These are phyloP conservation scores for Scutellaria baicalensis DNA, from an alignment of 257 asterid species.

Conservation along the genomic window DNA sequence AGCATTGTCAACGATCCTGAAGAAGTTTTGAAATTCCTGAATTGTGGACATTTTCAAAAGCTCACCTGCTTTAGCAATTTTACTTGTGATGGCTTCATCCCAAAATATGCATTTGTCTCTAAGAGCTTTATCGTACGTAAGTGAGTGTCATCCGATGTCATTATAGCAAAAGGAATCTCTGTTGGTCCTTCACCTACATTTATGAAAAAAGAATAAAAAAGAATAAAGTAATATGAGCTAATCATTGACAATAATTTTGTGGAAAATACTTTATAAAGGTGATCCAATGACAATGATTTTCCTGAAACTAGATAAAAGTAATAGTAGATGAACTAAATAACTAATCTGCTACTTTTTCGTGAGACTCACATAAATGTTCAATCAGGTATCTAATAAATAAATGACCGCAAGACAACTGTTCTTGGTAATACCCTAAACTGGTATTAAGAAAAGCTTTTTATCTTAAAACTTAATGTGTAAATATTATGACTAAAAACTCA, in stretches of 20 bases:
- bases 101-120: slow-evolving; percentile 77
- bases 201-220: not conserved
- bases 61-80: slow-evolving; percentile 87
- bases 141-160: slow-evolving; percentile 99
- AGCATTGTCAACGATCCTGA: not conserved
- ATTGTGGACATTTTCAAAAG: not conserved
- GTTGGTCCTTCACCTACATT: slow-evolving; percentile 54
- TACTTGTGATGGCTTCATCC: slow-evolving; percentile 87
- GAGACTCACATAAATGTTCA: not conserved
- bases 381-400: not conserved
- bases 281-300: not conserved
- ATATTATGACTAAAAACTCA: not conserved
- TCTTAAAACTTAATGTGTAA: not conserved
- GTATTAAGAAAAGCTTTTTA: not conserved
- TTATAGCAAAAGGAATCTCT: slow-evolving; percentile 84
- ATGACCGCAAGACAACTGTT: not conserved
- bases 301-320: not conserved
- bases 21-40: not conserved
- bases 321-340: not conserved
- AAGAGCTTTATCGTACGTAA: slow-evolving; percentile 63
- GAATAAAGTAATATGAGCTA: slow-evolving; percentile 7
- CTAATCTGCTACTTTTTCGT: not conserved
- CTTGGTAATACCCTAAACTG: not conserved
- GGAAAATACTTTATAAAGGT: not conserved
- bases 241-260: not conserved